Evolutionary conservation across 2,329 filamentous ascomycete genomes (phyloP).

Genomic region (Colletotrichum tabaci): DNA sequence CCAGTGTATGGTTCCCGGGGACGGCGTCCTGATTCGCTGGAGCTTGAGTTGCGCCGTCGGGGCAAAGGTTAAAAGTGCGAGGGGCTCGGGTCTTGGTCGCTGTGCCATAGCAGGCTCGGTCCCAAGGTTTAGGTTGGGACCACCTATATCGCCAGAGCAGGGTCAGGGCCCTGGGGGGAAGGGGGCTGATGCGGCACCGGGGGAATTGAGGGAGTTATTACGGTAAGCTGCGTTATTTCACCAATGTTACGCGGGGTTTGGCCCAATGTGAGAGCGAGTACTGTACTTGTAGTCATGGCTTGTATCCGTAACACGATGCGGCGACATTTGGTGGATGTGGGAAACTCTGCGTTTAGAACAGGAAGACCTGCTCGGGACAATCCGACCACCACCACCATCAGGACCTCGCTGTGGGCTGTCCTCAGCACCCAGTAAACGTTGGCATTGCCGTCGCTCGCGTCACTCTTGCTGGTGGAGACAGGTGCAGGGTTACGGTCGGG

Average conservation of each 20-base stretch:
- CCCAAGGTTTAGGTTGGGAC: slow-evolving; percentile 19
- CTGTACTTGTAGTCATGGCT: background rate
- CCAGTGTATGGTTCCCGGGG: slow-evolving; percentile 20
- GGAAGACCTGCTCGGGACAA: slow-evolving; percentile 12
- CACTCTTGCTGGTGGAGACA: background rate
- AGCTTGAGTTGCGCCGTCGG: slow-evolving; percentile 15
- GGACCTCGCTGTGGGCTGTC: background rate
- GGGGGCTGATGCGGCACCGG: background rate
- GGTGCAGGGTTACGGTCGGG: slow-evolving; percentile 8
- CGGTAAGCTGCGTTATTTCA: no score
- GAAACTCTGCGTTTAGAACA: slow-evolving; percentile 6
- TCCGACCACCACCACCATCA: background rate
- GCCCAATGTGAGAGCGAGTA: slow-evolving; percentile 10
- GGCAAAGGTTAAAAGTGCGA: slow-evolving; percentile 24
- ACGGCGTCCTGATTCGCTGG: slow-evolving; percentile 32
- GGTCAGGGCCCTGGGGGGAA: slow-evolving; percentile 15
- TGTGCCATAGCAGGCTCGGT: slow-evolving; percentile 8
- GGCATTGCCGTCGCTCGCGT: background rate
- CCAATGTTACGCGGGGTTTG: background rate
- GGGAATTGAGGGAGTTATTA: background rate
- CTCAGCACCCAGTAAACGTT: background rate
- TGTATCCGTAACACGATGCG: background rate
- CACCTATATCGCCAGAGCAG: slow-evolving; percentile 17
- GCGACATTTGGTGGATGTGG: slow-evolving; percentile 7
- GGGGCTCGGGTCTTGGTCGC: slow-evolving; percentile 18